Percentiles rank a stretch among this genome's conserved stretches.
Evolutionary conservation across 1,284 basidiomycete genomes (phyloP).

Genomic region (Ganoderma resinaceum): DNA sequence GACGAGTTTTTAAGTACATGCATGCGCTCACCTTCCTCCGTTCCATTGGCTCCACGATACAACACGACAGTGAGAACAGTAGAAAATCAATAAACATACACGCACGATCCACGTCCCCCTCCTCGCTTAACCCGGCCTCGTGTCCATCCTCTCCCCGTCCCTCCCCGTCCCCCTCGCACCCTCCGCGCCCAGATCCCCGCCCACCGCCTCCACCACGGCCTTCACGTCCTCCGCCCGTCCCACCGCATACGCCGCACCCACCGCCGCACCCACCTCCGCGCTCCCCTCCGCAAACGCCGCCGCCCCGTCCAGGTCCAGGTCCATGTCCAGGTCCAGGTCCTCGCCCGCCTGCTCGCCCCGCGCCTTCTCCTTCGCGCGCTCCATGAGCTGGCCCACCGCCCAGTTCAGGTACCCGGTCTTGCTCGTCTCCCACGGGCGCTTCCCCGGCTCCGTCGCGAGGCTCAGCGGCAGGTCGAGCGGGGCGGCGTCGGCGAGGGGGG

Average conservation of each 20-base stretch:
- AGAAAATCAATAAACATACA: not conserved
- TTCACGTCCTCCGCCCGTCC: constrained; percentile 39
- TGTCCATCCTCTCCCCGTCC: constrained; percentile 24
- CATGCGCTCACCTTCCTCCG: not conserved
- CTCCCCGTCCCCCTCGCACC: not conserved
- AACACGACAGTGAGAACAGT: not conserved
- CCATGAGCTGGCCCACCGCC: constrained; percentile 64
- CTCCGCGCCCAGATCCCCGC: not conserved
- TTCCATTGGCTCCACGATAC: not conserved
- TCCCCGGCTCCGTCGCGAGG: constrained; percentile 60
- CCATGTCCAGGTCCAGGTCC: constrained; percentile 16
- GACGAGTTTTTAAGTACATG: not conserved
- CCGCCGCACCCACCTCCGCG: constrained; percentile 35
- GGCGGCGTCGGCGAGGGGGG: constrained; percentile 58
- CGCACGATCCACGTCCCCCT: not conserved
- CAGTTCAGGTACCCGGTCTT: constrained; percentile 72
- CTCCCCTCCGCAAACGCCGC: constrained; percentile 33
- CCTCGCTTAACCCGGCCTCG: constrained; percentile 8
- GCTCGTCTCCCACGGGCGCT: constrained; percentile 74
- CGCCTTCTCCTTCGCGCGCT: constrained; percentile 50
- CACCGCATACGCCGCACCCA: constrained; percentile 33
- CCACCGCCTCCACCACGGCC: constrained; percentile 30
- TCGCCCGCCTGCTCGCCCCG: constrained; percentile 34
- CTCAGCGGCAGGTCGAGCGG: constrained; percentile 44
- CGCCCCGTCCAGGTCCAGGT: constrained; percentile 15